A percentile compares a stretch with the other conserved stretches of the same genome.
Conservation (phyloP, 148 eudicot species). For the Selenicereus undatus region DNA sequence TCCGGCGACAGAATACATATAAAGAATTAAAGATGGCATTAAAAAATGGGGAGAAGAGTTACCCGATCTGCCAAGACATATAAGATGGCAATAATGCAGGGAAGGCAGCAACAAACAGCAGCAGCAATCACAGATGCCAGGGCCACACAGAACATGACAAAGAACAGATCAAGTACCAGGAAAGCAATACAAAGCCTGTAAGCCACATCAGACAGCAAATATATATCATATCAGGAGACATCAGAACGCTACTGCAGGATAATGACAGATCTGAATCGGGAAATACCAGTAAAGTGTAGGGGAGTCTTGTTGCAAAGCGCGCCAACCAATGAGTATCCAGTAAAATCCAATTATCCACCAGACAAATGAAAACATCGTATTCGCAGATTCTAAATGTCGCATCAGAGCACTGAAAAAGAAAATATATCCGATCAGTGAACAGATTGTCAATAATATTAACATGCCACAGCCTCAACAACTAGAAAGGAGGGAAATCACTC, state of each 20-base stretch:
- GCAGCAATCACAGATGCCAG: conserved; percentile 70
- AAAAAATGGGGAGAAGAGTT: conserved; percentile 17
- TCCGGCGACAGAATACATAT: neutral
- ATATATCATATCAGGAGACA: neutral
- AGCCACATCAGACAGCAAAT: conserved; percentile 7
- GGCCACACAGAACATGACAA: conserved; percentile 65
- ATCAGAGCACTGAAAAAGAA: conserved; percentile 40
- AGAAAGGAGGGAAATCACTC: neutral
- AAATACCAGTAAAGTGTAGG: conserved; percentile 68
- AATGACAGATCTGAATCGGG: neutral
- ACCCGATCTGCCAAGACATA: conserved; percentile 69
- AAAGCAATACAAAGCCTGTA: conserved; percentile 64
- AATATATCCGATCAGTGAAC: conserved; percentile 1
- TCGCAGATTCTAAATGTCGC: conserved; percentile 65
- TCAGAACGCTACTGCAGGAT: neutral
- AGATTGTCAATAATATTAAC: neutral
- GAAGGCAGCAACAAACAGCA: conserved; percentile 75
- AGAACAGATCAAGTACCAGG: conserved; percentile 70
- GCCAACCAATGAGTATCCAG: conserved; percentile 62
- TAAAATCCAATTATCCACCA: conserved; percentile 83
- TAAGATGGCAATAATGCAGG: conserved; percentile 63
- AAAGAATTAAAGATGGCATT: neutral
- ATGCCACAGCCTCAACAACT: neutral
- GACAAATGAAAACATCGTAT: conserved; percentile 70
- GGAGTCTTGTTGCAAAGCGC: conserved; percentile 46